Evolutionary conservation across 1,284 basidiomycete species (phyloP).

Genomic region (Boletus hoseneyae): DNA sequence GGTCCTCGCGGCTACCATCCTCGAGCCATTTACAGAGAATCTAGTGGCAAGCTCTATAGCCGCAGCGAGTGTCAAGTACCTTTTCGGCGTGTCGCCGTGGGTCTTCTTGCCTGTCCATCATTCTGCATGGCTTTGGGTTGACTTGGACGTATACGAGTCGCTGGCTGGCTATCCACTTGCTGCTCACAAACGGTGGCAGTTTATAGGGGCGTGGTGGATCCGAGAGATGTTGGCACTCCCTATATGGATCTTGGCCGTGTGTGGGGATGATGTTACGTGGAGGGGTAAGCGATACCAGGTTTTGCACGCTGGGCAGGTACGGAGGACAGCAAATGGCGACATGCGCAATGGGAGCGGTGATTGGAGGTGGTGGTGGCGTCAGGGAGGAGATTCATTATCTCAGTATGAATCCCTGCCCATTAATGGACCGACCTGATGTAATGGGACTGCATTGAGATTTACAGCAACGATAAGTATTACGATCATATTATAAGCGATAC

Average conservation of each 20-base stretch:
- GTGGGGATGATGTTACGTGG: slow-evolving; percentile 82
- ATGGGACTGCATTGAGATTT: slow-evolving; percentile 22
- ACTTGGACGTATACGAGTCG: slow-evolving; percentile 72
- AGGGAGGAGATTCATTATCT: slow-evolving; percentile 8
- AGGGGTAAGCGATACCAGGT: slow-evolving; percentile 69
- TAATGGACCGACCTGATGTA: slow-evolving; percentile 22
- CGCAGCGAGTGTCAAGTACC: slow-evolving; percentile 50
- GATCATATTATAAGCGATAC: slow-evolving; percentile 33
- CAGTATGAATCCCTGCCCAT: slow-evolving; percentile 17
- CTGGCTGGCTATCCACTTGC: slow-evolving; percentile 68
- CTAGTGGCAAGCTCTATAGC: slow-evolving; percentile 68
- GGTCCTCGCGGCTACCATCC: slow-evolving; percentile 77
- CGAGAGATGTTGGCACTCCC: slow-evolving; percentile 82
- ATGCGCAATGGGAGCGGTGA: slow-evolving; percentile 1
- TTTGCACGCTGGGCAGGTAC: slow-evolving; percentile 62
- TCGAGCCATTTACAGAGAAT: slow-evolving; percentile 90
- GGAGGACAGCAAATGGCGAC: slow-evolving; percentile 12
- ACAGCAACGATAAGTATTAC: slow-evolving; percentile 33
- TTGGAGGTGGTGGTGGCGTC: slow-evolving; percentile 15
- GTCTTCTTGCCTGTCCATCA: slow-evolving; percentile 58
- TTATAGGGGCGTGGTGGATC: slow-evolving; percentile 72
- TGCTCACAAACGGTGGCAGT: slow-evolving; percentile 47
- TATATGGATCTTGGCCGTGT: slow-evolving; percentile 78
- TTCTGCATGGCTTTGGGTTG: slow-evolving; percentile 58
- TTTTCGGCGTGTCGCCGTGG: slow-evolving; percentile 51